Conservation (phyloP, 495 filamentous ascomycete genomes). For the Sporormia fimetaria region DNA sequence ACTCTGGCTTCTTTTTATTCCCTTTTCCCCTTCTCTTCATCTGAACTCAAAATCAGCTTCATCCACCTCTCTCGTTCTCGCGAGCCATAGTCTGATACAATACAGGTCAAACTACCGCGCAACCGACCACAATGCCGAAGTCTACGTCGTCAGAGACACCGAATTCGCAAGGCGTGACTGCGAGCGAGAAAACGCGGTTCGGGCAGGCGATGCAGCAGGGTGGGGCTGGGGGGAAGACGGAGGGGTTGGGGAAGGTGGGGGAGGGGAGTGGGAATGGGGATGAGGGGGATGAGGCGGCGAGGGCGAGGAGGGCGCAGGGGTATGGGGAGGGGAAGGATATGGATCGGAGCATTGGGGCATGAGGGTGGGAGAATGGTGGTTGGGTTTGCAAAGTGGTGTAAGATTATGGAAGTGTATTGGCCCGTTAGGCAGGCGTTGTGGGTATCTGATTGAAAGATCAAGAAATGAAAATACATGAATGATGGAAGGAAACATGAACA, state of each 20-base stretch:
- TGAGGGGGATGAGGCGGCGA: slow-evolving; percentile 28
- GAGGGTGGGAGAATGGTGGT: slow-evolving; percentile 1
- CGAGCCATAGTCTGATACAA: not conserved
- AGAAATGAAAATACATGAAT: no score
- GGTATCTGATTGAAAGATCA: no score
- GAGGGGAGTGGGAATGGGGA: slow-evolving; percentile 16
- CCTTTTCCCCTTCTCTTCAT: not conserved
- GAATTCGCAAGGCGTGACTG: slow-evolving; percentile 32
- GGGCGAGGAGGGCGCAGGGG: slow-evolving; percentile 45
- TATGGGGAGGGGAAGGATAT: slow-evolving; percentile 40
- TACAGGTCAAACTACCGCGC: slow-evolving; percentile 5
- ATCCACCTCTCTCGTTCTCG: not conserved
- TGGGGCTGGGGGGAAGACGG: slow-evolving; percentile 39
- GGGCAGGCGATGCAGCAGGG: slow-evolving; percentile 45
- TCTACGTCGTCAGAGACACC: slow-evolving; percentile 22
- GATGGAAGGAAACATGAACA: no score
- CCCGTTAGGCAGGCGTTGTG: no score
- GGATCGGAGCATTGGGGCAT: slow-evolving; percentile 46
- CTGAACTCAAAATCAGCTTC: not conserved
- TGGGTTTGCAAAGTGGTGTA: not conserved
- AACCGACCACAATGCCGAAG: slow-evolving; percentile 11
- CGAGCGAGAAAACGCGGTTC: slow-evolving; percentile 41
- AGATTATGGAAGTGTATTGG: no score
- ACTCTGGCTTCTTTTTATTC: slow-evolving; percentile 1
- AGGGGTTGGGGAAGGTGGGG: slow-evolving; percentile 11